These are phyloP conservation scores for Cerrena zonata DNA, from an alignment of 1,284 basidiomycete species.

Conservation along the genomic window DNA sequence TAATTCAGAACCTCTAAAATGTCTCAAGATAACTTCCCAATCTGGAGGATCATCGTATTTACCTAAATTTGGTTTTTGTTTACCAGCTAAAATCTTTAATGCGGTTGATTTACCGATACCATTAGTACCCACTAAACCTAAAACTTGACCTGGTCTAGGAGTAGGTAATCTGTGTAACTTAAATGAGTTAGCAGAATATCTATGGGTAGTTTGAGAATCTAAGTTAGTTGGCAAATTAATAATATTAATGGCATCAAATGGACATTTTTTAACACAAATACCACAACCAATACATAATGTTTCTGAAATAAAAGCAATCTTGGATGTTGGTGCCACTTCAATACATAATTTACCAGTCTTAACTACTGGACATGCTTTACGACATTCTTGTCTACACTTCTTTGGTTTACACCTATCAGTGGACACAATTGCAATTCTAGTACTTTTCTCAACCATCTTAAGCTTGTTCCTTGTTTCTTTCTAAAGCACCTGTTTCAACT, in stretches of 20 bases:
- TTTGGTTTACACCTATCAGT: constrained; percentile 92
- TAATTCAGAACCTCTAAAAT: constrained; percentile 93
- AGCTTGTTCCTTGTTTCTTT: too few relatives aligned
- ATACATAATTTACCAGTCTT: constrained; percentile 99
- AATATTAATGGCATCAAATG: constrained; percentile 94
- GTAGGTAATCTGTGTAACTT: constrained; percentile 95
- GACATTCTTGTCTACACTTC: constrained; percentile 81
- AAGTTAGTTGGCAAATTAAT: constrained; percentile 96
- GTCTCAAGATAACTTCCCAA: constrained; percentile 94
- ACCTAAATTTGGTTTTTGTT: constrained; percentile 89
- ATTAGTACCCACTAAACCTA: constrained; percentile 94
- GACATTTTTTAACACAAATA: constrained; percentile 98
- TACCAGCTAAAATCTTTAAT: constrained; percentile 90
- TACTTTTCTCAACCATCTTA: constrained; percentile 91
- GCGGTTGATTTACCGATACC: constrained; percentile 98
- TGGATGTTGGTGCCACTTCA: constrained; percentile 88
- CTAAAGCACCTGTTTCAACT: too few relatives aligned
- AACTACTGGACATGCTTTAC: constrained; percentile 89
- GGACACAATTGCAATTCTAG: constrained; percentile 92
- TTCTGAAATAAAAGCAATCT: constrained; percentile 96
- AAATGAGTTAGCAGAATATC: constrained; percentile 95
- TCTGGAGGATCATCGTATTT: constrained; percentile 92
- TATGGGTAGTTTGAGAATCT: constrained; percentile 89
- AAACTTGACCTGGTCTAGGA: constrained; percentile 89
- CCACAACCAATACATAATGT: constrained; percentile 95